Base-by-base conservation (phyloP, 768 basidiomycete species). In the Crucibulum laeve region DNA sequence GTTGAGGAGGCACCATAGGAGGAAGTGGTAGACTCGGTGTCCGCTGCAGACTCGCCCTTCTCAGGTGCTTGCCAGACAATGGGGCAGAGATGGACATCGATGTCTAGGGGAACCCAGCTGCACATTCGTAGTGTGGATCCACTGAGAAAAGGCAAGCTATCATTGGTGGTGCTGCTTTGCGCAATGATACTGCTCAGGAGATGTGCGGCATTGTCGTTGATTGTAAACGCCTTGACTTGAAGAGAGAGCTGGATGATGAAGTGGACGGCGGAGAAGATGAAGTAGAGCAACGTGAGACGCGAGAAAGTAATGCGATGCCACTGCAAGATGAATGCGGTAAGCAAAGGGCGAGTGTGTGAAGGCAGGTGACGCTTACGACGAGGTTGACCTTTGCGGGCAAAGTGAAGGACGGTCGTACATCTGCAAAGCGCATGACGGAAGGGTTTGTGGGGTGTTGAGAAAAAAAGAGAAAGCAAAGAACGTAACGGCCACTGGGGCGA, bases 281-380 rank as follows among this genome's bases (percentile, higher is more conserved):
- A 78, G 60, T 87, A 91, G 54, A 78, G 54, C 47, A 72, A 65
- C 15, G 87, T 82, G 42, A 84, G 67, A 26, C 71, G 73, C 38
- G 86, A 84, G 55, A 81, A 78, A 17, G 84, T 82, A 53, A 88
- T 67, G 44, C 84, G 76, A 44, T 77, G 70, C 81, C 82, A 84
- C 85, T 88, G 55, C 13, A 33, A 42, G 32, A 18, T 42, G 45
- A 48, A 38, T 37, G 36, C 17, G 23, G 38, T 23, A 25, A 22
- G 13, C 15, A n/a, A 19, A 19, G 10, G 18, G 8, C 17, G 35
- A 7, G 7, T 7, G 28, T 30, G 28, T 7, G 28, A 7, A 30
- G 8, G 28, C 28, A 52, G 40, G 44, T 32, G 42, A 40, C 33
- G 45, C 52, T 44, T 25, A 47, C 46, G 15, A 47, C 40, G 13